Conservation (phyloP, 2,329 filamentous ascomycete genomes). For the Diaporthe vexans region DNA sequence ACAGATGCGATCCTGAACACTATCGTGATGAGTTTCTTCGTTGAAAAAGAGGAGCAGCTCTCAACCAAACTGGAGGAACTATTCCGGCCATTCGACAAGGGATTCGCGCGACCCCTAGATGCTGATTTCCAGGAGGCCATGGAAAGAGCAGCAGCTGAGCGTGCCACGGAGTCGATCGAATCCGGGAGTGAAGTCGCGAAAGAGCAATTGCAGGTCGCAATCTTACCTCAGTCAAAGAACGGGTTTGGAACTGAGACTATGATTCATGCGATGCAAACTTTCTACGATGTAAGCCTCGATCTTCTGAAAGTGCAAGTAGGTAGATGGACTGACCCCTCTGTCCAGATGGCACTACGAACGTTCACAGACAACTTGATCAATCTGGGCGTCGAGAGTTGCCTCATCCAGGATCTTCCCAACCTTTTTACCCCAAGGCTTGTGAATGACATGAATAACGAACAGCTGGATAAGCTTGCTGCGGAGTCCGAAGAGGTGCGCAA, state of each 20-base stretch:
- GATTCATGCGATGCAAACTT: background rate
- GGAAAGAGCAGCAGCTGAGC: background rate
- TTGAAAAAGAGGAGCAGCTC: background rate
- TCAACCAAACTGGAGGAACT: background rate
- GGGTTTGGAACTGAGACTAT: background rate
- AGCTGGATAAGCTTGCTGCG: background rate
- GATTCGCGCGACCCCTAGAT: constrained; percentile 2
- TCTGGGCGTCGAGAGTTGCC: background rate
- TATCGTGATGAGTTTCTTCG: background rate
- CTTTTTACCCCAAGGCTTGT: background rate
- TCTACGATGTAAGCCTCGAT: background rate
- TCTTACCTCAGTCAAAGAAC: background rate
- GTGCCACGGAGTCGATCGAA: background rate
- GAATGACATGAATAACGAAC: background rate
- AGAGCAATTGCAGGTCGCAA: background rate
- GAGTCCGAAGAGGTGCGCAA: background rate
- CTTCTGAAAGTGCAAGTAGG: background rate
- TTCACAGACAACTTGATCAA: constrained; percentile 5
- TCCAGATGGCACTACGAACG: background rate
- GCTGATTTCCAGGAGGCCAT: background rate
- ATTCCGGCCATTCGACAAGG: background rate
- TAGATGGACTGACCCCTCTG: background rate
- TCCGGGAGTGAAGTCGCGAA: background rate
- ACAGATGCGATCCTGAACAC: background rate
- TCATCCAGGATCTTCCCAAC: background rate